A percentile compares a stretch with the other conserved stretches of the same genome.
Evolutionary conservation across 1,284 basidiomycete genomes (phyloP).

Genomic region (Austropuccinia psidii): DNA sequence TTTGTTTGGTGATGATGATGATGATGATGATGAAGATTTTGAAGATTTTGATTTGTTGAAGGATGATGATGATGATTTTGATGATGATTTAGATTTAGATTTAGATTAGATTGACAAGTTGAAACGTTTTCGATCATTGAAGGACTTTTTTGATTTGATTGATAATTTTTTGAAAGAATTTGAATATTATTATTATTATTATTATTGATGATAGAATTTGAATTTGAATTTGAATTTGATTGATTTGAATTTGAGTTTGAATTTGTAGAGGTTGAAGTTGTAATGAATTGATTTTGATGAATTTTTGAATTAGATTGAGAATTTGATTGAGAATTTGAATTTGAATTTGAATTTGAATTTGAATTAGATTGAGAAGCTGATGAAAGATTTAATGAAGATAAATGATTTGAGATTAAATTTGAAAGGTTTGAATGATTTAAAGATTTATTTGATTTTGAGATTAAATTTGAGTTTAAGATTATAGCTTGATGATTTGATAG

Average conservation of each 20-base stretch:
- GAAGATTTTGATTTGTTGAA: background rate
- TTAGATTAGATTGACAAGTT: background rate
- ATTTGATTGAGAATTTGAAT: no score
- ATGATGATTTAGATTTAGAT: background rate
- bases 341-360: no score
- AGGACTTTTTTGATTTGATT: background rate
- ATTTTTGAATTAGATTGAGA: no score
- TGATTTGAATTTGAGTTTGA: background rate
- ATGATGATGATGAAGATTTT: background rate
- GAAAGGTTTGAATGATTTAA: no score
- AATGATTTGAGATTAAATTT: no score
- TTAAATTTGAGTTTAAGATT: no score
- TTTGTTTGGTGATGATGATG: constrained; percentile 19
- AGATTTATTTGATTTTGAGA: no score
- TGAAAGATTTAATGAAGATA: no score
- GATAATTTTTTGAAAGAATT: background rate
- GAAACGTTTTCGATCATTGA: background rate
- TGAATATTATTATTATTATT: background rate
- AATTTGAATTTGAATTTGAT: background rate
- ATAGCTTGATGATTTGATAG: no score
- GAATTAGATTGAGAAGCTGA: no score
- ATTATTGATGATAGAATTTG: background rate
- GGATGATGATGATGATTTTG: background rate
- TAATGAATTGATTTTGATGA: no score
- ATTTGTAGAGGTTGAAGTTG: no score